Evolutionary conservation across 1,284 basidiomycete species (phyloP), one percentile per base, ranked within the genome.

Genomic region (Schizophyllum commune): DNA sequence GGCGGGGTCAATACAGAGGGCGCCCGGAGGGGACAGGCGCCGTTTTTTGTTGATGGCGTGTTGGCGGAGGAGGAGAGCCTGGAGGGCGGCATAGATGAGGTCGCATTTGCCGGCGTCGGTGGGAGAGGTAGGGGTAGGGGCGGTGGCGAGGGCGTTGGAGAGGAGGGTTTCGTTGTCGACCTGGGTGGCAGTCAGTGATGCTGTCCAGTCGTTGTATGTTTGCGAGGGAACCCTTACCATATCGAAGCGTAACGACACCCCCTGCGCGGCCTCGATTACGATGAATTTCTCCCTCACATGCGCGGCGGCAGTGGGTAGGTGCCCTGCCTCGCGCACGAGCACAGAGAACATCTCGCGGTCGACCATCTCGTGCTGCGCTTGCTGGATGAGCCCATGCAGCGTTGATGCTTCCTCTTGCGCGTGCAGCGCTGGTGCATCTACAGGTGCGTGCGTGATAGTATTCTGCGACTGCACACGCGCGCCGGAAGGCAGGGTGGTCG

Each of bases 341-440:
- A 83, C 68, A 5, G 83, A 75, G 65, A 92, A 92, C 55, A 92
- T 86, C 68, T 92, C 90, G 68, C 88, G 86, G 62, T 92, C 88
- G 4, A 91, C 80, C 6, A 85, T 76, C 69, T 91, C 90, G 61
- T 78, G 79, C 68, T 92, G 89, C 0, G 86, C 86, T 19, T 72
- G 73, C 61, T 72, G 75, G 32, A 92, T 74, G 17, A 79, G 75
- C 1, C 71, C 76, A 51, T 89, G 80, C 13, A 88, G 69, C 4
- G 68, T 65, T 32, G 39, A 47, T 8, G 39, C 13, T 3, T 47
- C 39, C 39, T 47, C 13, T 3, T 11, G 39, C 9, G 39, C 39
- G 9, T 11, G 9, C 39, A 8, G 34, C 34, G 34, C 13, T 39
- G 34, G 13, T 9, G 39, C 8, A 2, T 11, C 39, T 8, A 3